phyloP scores from a whole-genome alignment of 1,284 basidiomycete species.

The Inonotus obliquus region DNA sequence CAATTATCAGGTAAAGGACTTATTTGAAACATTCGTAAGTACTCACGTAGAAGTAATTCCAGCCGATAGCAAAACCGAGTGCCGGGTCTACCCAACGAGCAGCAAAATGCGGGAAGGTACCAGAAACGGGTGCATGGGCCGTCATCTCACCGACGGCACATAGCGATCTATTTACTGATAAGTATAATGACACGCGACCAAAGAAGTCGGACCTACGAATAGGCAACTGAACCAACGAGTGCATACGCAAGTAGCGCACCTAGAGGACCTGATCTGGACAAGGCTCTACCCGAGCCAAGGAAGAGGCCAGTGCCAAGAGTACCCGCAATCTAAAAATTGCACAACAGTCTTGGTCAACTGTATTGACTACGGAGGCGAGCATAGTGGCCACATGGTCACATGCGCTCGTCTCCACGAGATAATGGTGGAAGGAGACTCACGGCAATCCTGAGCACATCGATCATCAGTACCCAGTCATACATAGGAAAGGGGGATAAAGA shows the following conservation, averaged over 20 bases:
- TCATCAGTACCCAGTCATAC: constrained; percentile 9
- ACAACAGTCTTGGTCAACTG: constrained; percentile 1
- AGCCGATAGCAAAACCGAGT: constrained; percentile 22
- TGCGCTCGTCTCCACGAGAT: neutral
- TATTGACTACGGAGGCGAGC: neutral
- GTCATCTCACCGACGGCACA: constrained; percentile 71
- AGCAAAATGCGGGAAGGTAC: constrained; percentile 70
- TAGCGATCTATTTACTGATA: constrained; percentile 39
- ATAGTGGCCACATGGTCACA: constrained; percentile 3
- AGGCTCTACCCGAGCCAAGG: constrained; percentile 68
- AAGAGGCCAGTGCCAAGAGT: constrained; percentile 79
- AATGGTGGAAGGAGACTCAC: constrained; percentile 31
- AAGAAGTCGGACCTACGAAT: constrained; percentile 39
- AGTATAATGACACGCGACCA: neutral
- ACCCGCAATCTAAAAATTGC: constrained; percentile 55
- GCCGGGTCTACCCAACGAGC: constrained; percentile 74
- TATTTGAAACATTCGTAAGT: neutral
- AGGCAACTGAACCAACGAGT: constrained; percentile 58
- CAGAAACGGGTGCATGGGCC: constrained; percentile 64
- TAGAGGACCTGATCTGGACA: constrained; percentile 50
- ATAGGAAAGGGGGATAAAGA: neutral
- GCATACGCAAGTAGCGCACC: constrained; percentile 59
- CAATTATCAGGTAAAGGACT: neutral
- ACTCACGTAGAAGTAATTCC: constrained; percentile 21
- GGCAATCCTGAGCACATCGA: constrained; percentile 46